Evolutionary conservation across 495 filamentous ascomycete genomes (phyloP).

Genomic region (Cercophora scortea): DNA sequence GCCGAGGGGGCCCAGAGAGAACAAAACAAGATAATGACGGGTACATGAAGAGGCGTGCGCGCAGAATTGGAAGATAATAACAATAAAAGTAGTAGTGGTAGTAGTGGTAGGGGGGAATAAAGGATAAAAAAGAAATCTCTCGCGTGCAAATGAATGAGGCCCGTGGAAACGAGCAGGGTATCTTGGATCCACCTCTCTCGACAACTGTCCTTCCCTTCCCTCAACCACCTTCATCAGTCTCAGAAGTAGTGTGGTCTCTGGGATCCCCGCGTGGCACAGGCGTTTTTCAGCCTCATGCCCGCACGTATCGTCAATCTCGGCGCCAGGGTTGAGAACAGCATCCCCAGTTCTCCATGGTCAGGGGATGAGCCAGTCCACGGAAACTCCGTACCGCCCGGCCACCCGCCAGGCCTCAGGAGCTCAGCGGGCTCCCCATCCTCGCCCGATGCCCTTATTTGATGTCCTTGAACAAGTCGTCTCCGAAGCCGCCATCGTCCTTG

Average conservation of each 20-base stretch:
- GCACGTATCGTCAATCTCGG: no score
- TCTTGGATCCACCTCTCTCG: constrained; percentile 19
- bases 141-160: constrained; percentile 14
- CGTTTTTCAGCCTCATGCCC: no score
- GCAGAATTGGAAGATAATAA: not conserved
- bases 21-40: no score
- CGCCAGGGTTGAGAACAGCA: no score
- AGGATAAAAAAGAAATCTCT: constrained; percentile 10
- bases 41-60: no score
- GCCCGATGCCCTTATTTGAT: constrained; percentile 32
- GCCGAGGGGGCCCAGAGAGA: no score
- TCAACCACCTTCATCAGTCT: not conserved
- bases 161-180: constrained; percentile 19
- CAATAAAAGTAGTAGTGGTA: not conserved
- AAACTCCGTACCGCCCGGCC: no score
- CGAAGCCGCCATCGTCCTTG: constrained; percentile 33
- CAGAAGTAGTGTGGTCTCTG: not conserved
- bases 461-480: constrained; percentile 52
- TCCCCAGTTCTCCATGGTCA: no score
- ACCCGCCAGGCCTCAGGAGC: not conserved
- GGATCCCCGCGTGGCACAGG: no score
- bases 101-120: not conserved
- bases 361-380: no score
- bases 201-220: constrained; percentile 1
- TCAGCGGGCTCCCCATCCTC: not conserved